Evolutionary conservation across 192 early-diverging fungal species (phyloP).

Genomic region (Coemansia sp.): DNA sequence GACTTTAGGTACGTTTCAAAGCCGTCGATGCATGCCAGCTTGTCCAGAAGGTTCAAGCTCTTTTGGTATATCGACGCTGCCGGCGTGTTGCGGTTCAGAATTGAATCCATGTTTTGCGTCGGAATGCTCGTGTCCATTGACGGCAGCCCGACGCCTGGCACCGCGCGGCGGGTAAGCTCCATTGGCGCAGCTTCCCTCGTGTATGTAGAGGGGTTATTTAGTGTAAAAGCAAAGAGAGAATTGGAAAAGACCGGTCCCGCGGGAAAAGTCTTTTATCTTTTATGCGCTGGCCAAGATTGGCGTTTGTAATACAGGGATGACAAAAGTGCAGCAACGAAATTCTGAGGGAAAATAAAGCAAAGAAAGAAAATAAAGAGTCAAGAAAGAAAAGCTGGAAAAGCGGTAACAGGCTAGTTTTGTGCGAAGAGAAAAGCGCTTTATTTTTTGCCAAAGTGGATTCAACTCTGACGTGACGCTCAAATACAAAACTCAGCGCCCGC

Average conservation of each 20-base stretch:
- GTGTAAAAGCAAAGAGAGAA: too few relatives aligned
- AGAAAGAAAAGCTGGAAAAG: slow-evolving; percentile 4
- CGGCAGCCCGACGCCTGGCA: slow-evolving; percentile 18
- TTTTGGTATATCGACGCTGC: slow-evolving; percentile 70
- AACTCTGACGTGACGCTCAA: too few relatives aligned
- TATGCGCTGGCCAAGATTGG: not conserved
- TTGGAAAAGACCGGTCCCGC: too few relatives aligned
- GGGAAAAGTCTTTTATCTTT: too few relatives aligned
- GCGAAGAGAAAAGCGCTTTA: not conserved
- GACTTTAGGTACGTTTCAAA: slow-evolving; percentile 63
- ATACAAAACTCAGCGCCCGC: too few relatives aligned
- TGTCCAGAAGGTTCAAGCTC: slow-evolving; percentile 67
- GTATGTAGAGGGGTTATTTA: too few relatives aligned
- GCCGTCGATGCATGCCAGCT: slow-evolving; percentile 69
- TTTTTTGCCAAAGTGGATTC: too few relatives aligned
- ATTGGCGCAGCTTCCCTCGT: slow-evolving; percentile 10
- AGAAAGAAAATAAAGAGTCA: not conserved
- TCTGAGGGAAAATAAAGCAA: not conserved
- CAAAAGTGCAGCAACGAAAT: not conserved
- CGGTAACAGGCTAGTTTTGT: not conserved
- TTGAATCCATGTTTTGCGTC: slow-evolving; percentile 48
- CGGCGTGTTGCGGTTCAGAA: slow-evolving; percentile 49
- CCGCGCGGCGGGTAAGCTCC: slow-evolving; percentile 40
- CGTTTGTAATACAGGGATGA: not conserved
- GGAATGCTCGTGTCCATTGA: slow-evolving; percentile 45